Evolutionary conservation across 257 asterid genomes (phyloP).

Genomic region (Nicotiana sylvestris): DNA sequence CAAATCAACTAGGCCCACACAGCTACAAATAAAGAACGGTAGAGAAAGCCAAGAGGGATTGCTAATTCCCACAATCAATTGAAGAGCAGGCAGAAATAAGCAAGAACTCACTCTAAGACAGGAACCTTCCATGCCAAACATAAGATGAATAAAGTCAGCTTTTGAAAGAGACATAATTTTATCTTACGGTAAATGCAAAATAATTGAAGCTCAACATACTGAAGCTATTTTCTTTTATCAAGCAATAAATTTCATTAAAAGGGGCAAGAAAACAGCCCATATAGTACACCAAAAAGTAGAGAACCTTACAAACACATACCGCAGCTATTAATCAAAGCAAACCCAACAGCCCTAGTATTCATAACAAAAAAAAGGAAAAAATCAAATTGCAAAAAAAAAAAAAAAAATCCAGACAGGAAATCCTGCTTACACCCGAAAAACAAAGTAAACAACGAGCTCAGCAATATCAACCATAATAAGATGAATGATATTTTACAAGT

Average conservation of each 20-base stretch:
- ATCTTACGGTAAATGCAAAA: not conserved
- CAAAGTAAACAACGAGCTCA: not conserved
- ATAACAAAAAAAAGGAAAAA: not conserved
- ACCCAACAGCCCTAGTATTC: not conserved
- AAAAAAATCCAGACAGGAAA: not conserved
- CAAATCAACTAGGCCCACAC: constrained; percentile 94
- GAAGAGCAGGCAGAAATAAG: constrained; percentile 93
- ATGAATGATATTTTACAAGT: not conserved
- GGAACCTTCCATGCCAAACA: constrained; percentile 57
- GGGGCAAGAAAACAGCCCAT: too few species aligned
- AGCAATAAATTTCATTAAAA: too few species aligned
- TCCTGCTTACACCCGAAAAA: not conserved
- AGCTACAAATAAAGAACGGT: constrained; percentile 92
- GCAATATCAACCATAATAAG: not conserved
- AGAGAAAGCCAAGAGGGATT: constrained; percentile 97
- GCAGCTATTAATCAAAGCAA: not conserved
- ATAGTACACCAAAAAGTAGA: too few species aligned
- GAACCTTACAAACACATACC: too few species aligned
- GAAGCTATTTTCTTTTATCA: not conserved
- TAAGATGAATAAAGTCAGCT: constrained; percentile 3
- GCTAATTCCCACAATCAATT: constrained; percentile 91
- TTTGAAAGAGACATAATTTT: not conserved
- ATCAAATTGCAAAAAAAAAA: not conserved
- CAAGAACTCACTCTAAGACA: constrained; percentile 90
- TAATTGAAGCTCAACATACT: constrained; percentile 2